Percentiles rank a stretch among this genome's conserved stretches.
Conservation (phyloP, 2,329 filamentous ascomycete species). For the Cercospora sp. region DNA sequence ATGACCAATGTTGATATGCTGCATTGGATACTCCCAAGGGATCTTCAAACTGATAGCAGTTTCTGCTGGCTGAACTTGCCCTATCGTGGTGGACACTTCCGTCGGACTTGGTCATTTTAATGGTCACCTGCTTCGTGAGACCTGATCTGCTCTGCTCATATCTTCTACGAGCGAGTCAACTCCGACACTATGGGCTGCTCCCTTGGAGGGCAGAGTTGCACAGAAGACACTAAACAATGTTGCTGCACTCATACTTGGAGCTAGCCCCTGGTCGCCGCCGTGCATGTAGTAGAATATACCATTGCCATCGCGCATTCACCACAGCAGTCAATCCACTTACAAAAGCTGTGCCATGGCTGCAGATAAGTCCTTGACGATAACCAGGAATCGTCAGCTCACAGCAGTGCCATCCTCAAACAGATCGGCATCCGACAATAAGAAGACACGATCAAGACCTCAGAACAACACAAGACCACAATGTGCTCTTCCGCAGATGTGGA, state of each 20-base stretch:
- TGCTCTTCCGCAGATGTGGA: background rate
- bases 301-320: background rate
- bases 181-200: background rate
- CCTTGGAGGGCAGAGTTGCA: background rate
- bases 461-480: background rate
- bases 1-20: background rate
- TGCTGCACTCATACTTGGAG: background rate
- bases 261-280: background rate
- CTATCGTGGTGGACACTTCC: background rate
- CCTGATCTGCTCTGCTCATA: background rate
- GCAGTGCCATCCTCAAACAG: background rate
- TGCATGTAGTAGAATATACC: background rate
- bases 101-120: background rate
- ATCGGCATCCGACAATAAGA: background rate
- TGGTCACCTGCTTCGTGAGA: background rate
- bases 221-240: background rate
- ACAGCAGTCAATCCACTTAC: background rate
- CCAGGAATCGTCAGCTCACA: background rate
- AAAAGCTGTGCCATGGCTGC: background rate
- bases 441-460: background rate
- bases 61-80: background rate
- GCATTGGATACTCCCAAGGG: background rate
- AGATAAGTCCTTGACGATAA: background rate
- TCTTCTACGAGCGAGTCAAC: background rate
- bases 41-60: background rate